Evolutionary conservation across 2,329 filamentous ascomycete species (phyloP).

Genomic region (Rhynchosporium agropyri): DNA sequence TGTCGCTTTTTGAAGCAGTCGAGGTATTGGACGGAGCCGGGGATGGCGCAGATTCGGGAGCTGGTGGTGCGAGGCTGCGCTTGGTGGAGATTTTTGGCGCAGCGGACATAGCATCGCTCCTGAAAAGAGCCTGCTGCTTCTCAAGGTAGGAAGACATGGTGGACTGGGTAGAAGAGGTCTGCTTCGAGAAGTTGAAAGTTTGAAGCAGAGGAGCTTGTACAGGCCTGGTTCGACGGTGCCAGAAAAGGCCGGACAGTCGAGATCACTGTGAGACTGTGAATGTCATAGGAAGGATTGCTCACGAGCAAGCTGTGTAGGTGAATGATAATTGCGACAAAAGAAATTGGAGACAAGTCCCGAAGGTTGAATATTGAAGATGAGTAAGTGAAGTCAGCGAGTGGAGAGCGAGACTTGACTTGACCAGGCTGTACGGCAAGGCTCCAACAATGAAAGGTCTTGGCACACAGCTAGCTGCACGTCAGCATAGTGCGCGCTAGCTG

Average conservation of each 20-base stretch:
- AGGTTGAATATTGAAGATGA: not conserved
- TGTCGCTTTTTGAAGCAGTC: conserved; percentile 54
- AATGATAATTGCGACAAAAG: conserved; percentile 21
- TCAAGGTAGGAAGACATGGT: conserved; percentile 65
- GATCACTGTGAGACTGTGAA: not conserved
- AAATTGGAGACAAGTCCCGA: conserved; percentile 15
- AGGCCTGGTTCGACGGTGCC: not conserved
- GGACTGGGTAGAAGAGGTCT: not conserved
- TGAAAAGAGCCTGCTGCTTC: conserved; percentile 65
- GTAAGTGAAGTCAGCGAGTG: not conserved
- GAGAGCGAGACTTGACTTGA: too few relatives aligned
- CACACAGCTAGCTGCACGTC: not conserved
- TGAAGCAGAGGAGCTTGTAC: not conserved
- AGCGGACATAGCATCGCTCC: conserved; percentile 63
- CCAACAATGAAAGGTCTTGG: conserved; percentile 4
- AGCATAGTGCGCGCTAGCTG: not conserved
- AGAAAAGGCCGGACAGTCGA: not conserved
- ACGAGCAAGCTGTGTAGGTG: conserved; percentile 6
- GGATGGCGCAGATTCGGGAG: conserved; percentile 59
- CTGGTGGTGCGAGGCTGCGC: conserved; percentile 52
- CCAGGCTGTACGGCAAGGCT: conserved; percentile 2
- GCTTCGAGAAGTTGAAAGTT: not conserved
- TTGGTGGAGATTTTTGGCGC: conserved; percentile 62
- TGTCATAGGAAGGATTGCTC: not conserved
- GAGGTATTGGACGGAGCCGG: conserved; percentile 62